Evolutionary conservation across 768 basidiomycete genomes (phyloP).

Genomic region (Rossbeevera mucosa): DNA sequence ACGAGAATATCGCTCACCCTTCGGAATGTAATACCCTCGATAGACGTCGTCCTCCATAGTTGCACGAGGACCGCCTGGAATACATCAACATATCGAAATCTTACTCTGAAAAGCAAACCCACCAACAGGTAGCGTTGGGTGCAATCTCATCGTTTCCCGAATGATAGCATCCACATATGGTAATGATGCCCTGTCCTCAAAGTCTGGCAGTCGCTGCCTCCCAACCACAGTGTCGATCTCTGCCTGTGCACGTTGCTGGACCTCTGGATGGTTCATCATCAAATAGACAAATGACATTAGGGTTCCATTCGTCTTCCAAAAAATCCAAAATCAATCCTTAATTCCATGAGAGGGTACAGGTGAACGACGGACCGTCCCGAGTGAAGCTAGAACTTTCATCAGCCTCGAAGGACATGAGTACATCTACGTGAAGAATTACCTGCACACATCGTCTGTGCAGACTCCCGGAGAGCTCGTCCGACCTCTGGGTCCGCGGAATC

Average conservation of each 20-base stretch:
- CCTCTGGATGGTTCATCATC: not conserved
- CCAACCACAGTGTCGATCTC: not conserved
- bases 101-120: not conserved
- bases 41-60: not conserved
- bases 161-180: not conserved
- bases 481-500: conserved; percentile 4
- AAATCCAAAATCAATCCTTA: no score
- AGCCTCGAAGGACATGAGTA: not conserved
- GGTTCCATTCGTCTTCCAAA: not conserved
- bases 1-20: not conserved
- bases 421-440: conserved; percentile 7
- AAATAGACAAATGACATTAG: not conserved
- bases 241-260: not conserved
- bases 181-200: not conserved
- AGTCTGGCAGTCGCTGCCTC: not conserved
- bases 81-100: not conserved
- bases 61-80: not conserved
- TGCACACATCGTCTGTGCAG: conserved; percentile 13
- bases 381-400: conserved; percentile 18
- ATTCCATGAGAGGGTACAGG: not conserved
- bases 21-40: not conserved
- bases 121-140: not conserved
- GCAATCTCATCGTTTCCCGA: not conserved
- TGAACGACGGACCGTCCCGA: conserved; percentile 28
- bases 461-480: conserved; percentile 11